phyloP scores from a whole-genome alignment of 129 eudicot genomes.

The Smallanthus sonchifolius region DNA sequence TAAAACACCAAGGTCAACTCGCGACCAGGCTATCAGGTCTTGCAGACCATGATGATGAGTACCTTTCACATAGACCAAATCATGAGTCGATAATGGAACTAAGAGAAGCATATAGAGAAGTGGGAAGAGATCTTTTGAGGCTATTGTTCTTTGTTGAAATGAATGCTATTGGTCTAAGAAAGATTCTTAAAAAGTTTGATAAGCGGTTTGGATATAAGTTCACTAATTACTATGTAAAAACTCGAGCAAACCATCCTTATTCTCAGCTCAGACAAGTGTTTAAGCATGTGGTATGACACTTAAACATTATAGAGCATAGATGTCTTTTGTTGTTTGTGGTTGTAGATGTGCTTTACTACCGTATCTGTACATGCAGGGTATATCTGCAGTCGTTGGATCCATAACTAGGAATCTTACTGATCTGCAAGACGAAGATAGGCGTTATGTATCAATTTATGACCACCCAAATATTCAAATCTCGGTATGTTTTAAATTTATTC shows the following conservation, averaged over 20 bases:
- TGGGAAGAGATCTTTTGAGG: slow-evolving; percentile 56
- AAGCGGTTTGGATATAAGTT: slow-evolving; percentile 55
- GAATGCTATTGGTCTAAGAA: slow-evolving; percentile 58
- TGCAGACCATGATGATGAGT: slow-evolving; percentile 19
- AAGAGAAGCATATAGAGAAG: slow-evolving; percentile 48
- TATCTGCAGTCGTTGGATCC: slow-evolving; percentile 62
- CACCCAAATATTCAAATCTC: slow-evolving; percentile 42
- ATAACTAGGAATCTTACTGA: slow-evolving; percentile 53
- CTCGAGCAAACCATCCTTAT: slow-evolving; percentile 69
- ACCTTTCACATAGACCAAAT: slow-evolving; percentile 21
- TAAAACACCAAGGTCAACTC: slow-evolving; percentile 53
- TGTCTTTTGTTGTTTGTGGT: background rate
- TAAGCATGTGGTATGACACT: slow-evolving; percentile 55
- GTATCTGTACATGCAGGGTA: slow-evolving; percentile 41
- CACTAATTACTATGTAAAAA: slow-evolving; percentile 57
- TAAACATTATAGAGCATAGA: background rate
- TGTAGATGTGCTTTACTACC: background rate
- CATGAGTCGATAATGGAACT: slow-evolving; percentile 31
- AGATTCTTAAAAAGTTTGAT: slow-evolving; percentile 63
- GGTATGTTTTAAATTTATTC: slow-evolving; percentile 21
- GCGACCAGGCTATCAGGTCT: slow-evolving; percentile 46
- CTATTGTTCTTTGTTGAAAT: slow-evolving; percentile 57
- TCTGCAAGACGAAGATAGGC: slow-evolving; percentile 37
- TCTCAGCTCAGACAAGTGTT: slow-evolving; percentile 62
- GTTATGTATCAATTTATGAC: slow-evolving; percentile 50